These are phyloP conservation scores for Phoma sp. DNA, from an alignment of 2,329 filamentous ascomycete genomes.

Conservation along the genomic window DNA sequence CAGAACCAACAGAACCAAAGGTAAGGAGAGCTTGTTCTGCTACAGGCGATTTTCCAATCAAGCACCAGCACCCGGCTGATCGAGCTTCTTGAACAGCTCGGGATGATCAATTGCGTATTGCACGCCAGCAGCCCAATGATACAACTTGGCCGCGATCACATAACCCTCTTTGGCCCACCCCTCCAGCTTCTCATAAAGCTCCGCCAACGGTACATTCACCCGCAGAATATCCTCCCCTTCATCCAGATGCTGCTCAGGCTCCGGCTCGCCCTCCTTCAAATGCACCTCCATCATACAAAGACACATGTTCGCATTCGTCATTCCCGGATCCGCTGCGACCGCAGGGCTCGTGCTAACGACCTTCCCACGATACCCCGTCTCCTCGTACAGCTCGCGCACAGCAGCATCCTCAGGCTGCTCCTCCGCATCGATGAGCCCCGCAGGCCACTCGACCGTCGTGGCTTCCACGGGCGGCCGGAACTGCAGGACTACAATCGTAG, in stretches of 20 bases:
- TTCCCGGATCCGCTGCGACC: slow-evolving; percentile 35
- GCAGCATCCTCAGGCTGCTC: slow-evolving; percentile 64
- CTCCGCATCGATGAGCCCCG: slow-evolving; percentile 54
- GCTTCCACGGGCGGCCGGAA: slow-evolving; percentile 65
- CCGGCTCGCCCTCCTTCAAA: slow-evolving; percentile 25
- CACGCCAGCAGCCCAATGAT: slow-evolving; percentile 38
- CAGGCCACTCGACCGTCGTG: slow-evolving; percentile 65
- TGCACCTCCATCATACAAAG: slow-evolving; percentile 36
- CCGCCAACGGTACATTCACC: slow-evolving; percentile 31
- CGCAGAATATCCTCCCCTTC: slow-evolving; percentile 39
- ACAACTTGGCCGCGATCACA: slow-evolving; percentile 37
- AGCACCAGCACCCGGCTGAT: slow-evolving; percentile 9
- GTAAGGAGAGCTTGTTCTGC: neutral
- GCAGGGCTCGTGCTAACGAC: slow-evolving; percentile 27
- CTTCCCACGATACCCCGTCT: slow-evolving; percentile 65
- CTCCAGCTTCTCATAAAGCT: slow-evolving; percentile 31
- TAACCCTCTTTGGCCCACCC: slow-evolving; percentile 33
- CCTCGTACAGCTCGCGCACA: slow-evolving; percentile 65
- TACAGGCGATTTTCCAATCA: neutral
- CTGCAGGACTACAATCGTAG: slow-evolving; percentile 52
- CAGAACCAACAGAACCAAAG: too few species aligned
- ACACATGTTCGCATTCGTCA: slow-evolving; percentile 36
- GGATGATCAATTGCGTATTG: slow-evolving; percentile 35
- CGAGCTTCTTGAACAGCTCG: slow-evolving; percentile 24
- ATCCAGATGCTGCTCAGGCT: slow-evolving; percentile 38